phyloP scores from a whole-genome alignment of 2,329 filamentous ascomycete genomes.

The Penicillium brasilianum region DNA sequence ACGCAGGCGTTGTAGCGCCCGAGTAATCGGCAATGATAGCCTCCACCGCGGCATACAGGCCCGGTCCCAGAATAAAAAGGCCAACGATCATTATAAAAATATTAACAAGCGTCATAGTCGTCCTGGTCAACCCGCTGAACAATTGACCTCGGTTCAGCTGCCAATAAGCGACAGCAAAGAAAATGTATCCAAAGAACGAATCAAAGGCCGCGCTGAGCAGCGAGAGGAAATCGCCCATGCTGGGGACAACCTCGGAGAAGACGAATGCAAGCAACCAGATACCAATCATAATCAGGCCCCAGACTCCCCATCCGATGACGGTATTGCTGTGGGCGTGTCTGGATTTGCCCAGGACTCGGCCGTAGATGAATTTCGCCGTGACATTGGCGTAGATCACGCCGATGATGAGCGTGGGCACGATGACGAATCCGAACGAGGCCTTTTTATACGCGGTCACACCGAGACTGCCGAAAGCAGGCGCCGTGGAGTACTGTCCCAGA shows the following conservation, averaged over 20 bases:
- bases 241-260: slow-evolving; percentile 56
- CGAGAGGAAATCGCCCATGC: slow-evolving; percentile 58
- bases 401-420: slow-evolving; percentile 56
- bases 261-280: slow-evolving; percentile 55
- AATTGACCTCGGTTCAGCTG: slow-evolving; percentile 50
- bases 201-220: slow-evolving; percentile 56
- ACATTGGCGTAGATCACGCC: slow-evolving; percentile 59
- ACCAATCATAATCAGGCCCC: slow-evolving; percentile 48
- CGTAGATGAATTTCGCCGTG: slow-evolving; percentile 55
- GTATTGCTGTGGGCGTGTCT: slow-evolving; percentile 55
- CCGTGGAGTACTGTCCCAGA: slow-evolving; percentile 56
- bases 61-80: slow-evolving; percentile 57
- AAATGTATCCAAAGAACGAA: slow-evolving; percentile 59
- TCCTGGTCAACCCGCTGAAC: slow-evolving; percentile 43
- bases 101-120: slow-evolving; percentile 53
- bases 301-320: slow-evolving; percentile 54
- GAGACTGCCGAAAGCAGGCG: slow-evolving; percentile 56
- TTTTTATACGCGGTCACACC: slow-evolving; percentile 54
- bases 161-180: slow-evolving; percentile 57
- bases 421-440: slow-evolving; percentile 57
- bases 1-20: slow-evolving; percentile 51
- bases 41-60: slow-evolving; percentile 58
- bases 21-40: slow-evolving; percentile 59
- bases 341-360: slow-evolving; percentile 50
- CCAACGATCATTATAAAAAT: slow-evolving; percentile 53